A percentile compares a stretch with the other conserved stretches of the same genome.
Conservation (phyloP, 352 stramenopile genomes). For the Phytophthora ohioensis region DNA sequence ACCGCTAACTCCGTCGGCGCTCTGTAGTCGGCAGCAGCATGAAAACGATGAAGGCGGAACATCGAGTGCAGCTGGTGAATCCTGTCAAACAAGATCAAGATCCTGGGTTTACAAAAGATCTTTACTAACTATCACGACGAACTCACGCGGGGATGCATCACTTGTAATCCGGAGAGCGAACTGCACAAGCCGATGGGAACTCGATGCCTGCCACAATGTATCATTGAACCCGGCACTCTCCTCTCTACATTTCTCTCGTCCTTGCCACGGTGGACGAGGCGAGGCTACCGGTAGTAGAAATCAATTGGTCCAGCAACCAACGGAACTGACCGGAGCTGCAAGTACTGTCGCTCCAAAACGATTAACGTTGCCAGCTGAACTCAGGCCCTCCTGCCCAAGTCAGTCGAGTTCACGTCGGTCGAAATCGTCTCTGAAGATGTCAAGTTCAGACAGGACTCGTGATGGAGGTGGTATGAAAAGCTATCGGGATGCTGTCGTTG, state of each 20-base stretch:
- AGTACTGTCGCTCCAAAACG: constrained; percentile 8
- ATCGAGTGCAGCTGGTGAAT: constrained; percentile 14
- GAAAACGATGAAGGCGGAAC: constrained; percentile 12
- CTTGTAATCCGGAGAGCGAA: constrained; percentile 64
- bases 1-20: constrained; percentile 45
- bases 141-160: constrained; percentile 31
- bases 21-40: constrained; percentile 25
- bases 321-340: constrained; percentile 5
- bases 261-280: not conserved
- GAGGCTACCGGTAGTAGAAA: not conserved
- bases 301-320: constrained; percentile 10
- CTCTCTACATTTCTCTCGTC: not conserved
- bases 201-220: constrained; percentile 38
- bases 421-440: not conserved
- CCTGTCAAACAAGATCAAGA: constrained; percentile 23
- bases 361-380: constrained; percentile 26
- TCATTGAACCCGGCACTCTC: constrained; percentile 22
- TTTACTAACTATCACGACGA: constrained; percentile 62
- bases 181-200: constrained; percentile 58
- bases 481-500: constrained; percentile 5
- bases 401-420: not conserved
- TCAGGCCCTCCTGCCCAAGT: constrained; percentile 18
- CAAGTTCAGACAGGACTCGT: constrained; percentile 9
- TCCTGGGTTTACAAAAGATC: constrained; percentile 67
- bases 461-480: constrained; percentile 1